phyloP scores from a whole-genome alignment of 768 basidiomycete species.

The Boletus insuetus region DNA sequence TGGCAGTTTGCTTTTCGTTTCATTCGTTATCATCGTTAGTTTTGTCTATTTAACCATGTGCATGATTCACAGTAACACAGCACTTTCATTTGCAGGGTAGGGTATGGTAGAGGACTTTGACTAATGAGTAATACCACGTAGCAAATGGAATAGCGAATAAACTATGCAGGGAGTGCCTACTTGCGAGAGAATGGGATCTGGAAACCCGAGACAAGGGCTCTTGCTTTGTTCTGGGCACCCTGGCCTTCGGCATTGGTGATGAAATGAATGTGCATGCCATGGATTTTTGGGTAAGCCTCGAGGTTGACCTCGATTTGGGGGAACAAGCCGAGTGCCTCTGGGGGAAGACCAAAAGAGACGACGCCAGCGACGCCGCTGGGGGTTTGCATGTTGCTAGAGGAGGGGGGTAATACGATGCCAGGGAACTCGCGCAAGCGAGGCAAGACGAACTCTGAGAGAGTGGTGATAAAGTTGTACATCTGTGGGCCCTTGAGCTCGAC shows the following conservation, averaged over 20 bases:
- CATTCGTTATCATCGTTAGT: constrained; percentile 12
- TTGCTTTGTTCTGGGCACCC: constrained; percentile 88
- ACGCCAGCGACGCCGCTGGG: constrained; percentile 83
- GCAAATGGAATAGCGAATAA: neutral
- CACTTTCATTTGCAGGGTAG: constrained; percentile 34
- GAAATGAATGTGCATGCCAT: constrained; percentile 94
- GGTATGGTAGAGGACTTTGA: constrained; percentile 19
- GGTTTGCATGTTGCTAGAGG: constrained; percentile 64
- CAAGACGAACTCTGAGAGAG: constrained; percentile 91
- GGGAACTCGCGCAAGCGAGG: constrained; percentile 89
- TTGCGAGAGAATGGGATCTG: constrained; percentile 80
- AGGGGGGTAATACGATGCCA: constrained; percentile 77
- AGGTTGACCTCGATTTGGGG: constrained; percentile 95
- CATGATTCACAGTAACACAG: constrained; percentile 8
- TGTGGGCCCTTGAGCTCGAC: constrained; percentile 86
- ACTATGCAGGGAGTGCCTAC: constrained; percentile 11
- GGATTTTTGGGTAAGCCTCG: constrained; percentile 80
- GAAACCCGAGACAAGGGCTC: constrained; percentile 86
- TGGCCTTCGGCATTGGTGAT: constrained; percentile 83
- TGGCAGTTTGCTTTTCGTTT: constrained; percentile 9
- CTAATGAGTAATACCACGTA: constrained; percentile 26
- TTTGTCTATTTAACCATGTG: constrained; percentile 20
- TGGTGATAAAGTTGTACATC: constrained; percentile 93
- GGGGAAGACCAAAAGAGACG: constrained; percentile 83
- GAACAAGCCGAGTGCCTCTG: constrained; percentile 84